Percentiles rank a stretch among this genome's conserved stretches.
Evolutionary conservation across 192 early-diverging fungal genomes (phyloP).

Genomic region (Backusella westeae): DNA sequence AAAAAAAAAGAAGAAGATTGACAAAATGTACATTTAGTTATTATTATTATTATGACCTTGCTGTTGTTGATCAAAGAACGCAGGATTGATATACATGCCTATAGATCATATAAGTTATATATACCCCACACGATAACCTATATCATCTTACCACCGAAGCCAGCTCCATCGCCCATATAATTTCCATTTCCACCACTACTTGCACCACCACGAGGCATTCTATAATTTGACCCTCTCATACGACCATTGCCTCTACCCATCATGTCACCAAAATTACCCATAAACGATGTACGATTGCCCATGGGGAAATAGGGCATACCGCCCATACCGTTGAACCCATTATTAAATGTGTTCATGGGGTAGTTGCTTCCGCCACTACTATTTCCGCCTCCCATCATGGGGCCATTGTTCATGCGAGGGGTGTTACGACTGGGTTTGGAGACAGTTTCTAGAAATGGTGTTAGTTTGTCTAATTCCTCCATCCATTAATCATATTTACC

Average conservation of each 20-base stretch:
- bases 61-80: too few relatives aligned
- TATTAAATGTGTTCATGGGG: slow-evolving; percentile 3
- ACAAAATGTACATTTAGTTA: too few relatives aligned
- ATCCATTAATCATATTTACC: slow-evolving; percentile 13
- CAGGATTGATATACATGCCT: too few relatives aligned
- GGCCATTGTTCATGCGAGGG: background rate
- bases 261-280: slow-evolving; percentile 6
- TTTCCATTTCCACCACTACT: slow-evolving; percentile 22
- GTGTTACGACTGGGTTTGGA: slow-evolving; percentile 23
- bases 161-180: slow-evolving; percentile 32
- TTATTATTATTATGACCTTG: too few relatives aligned
- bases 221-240: slow-evolving; percentile 14
- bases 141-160: slow-evolving; percentile 14
- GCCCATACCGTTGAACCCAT: slow-evolving; percentile 13
- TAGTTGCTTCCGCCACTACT: background rate
- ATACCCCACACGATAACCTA: too few relatives aligned
- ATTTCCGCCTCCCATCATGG: background rate
- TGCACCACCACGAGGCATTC: slow-evolving; percentile 28
- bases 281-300: slow-evolving; percentile 10
- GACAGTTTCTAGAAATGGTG: slow-evolving; percentile 17
- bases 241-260: slow-evolving; percentile 23
- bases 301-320: slow-evolving; percentile 13
- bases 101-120: too few relatives aligned
- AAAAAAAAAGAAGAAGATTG: too few relatives aligned
- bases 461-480: background rate